Conservation (phyloP, 495 filamentous ascomycete genomes). For the Aspergillus biplanus region DNA sequence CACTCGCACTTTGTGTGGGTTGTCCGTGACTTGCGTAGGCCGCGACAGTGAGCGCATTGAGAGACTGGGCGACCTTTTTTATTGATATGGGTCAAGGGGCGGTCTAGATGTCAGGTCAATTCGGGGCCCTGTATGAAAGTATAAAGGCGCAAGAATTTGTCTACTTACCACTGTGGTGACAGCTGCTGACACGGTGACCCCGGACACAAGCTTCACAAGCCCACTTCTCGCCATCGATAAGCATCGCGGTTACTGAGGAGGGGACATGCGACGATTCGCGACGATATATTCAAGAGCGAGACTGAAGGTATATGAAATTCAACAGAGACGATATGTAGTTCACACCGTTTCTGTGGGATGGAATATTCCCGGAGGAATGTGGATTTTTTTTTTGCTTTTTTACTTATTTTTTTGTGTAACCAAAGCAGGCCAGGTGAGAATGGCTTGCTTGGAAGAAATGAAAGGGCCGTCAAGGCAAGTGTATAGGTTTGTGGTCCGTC, state of each 20-base stretch:
- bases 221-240: slow-evolving; percentile 88
- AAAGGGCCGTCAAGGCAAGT: slow-evolving; percentile 51
- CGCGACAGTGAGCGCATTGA: slow-evolving; percentile 96
- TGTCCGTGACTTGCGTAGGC: slow-evolving; percentile 94
- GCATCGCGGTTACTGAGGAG: slow-evolving; percentile 60
- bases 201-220: slow-evolving; percentile 93
- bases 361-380: slow-evolving; percentile 1
- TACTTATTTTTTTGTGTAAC: slow-evolving; percentile 19
- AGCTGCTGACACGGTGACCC: slow-evolving; percentile 92
- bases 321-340: slow-evolving; percentile 15
- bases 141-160: neutral
- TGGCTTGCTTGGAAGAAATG: slow-evolving; percentile 24
- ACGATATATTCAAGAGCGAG: slow-evolving; percentile 25
- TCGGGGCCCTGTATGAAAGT: slow-evolving; percentile 21
- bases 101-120: slow-evolving; percentile 61
- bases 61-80: slow-evolving; percentile 98
- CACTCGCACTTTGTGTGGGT: slow-evolving; percentile 97
- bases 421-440: slow-evolving; percentile 23
- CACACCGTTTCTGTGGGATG: slow-evolving; percentile 13
- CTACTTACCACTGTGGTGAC: slow-evolving; percentile 83
- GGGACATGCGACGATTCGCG: slow-evolving; percentile 53
- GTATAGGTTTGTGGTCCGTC: slow-evolving; percentile 34
- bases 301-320: slow-evolving; percentile 28
- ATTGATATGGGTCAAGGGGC: slow-evolving; percentile 92
- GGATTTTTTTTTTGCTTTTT: slow-evolving; percentile 18